Evolutionary conservation across 495 filamentous ascomycete genomes (phyloP).

Genomic region (Aspergillus conjunctus): DNA sequence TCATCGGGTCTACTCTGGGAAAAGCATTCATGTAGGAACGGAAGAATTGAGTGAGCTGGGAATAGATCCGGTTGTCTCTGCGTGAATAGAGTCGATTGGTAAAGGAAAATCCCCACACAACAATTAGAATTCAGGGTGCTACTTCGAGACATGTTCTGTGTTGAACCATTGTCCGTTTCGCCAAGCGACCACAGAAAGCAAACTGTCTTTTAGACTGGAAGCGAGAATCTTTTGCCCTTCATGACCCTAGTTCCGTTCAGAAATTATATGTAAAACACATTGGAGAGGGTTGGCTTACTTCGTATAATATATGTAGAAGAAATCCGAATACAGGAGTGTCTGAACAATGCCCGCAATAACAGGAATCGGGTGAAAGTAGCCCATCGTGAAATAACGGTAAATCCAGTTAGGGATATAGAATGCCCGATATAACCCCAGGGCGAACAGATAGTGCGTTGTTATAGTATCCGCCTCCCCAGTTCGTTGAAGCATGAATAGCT

Average conservation of each 20-base stretch:
- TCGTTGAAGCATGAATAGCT: slow-evolving; percentile 96
- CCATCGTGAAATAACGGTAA: slow-evolving; percentile 78
- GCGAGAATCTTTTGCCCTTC: slow-evolving; percentile 86
- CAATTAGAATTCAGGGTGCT: too few species aligned
- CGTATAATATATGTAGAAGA: slow-evolving; percentile 99
- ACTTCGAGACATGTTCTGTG: too few species aligned
- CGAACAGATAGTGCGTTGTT: slow-evolving; percentile 96
- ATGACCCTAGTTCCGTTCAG: slow-evolving; percentile 57
- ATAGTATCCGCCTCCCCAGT: slow-evolving; percentile 98
- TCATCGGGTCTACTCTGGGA: not conserved
- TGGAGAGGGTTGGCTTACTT: slow-evolving; percentile 58
- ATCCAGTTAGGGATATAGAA: slow-evolving; percentile 99
- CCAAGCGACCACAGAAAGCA: too few species aligned
- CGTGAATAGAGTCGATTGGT: too few species aligned
- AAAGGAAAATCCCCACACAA: too few species aligned
- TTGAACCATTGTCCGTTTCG: too few species aligned
- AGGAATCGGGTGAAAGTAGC: slow-evolving; percentile 77
- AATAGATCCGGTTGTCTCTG: too few species aligned
- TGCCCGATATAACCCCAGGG: slow-evolving; percentile 86
- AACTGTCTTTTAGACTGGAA: slow-evolving; percentile 64
- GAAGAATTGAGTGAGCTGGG: too few species aligned
- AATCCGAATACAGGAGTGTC: slow-evolving; percentile 95
- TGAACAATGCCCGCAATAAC: slow-evolving; percentile 87
- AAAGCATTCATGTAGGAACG: too few species aligned
- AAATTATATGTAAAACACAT: slow-evolving; percentile 10